phyloP scores from a whole-genome alignment of 495 filamentous ascomycete species.

The Aspergillus kassunensis region DNA sequence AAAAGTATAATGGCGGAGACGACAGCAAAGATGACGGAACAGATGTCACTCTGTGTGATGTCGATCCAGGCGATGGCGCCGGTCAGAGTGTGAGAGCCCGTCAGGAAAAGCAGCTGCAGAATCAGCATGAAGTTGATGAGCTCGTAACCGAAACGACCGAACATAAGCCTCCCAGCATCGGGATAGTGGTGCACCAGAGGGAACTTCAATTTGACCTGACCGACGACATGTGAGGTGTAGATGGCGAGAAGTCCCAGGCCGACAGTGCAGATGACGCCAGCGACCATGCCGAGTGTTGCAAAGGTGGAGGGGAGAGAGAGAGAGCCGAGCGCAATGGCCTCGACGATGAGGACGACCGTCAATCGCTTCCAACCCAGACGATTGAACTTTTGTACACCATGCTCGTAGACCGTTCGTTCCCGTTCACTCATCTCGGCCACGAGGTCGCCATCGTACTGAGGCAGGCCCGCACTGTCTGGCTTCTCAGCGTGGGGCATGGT shows the following conservation, averaged over 20 bases:
- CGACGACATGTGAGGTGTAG: constrained; percentile 67
- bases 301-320: constrained; percentile 56
- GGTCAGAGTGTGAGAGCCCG: constrained; percentile 65
- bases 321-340: constrained; percentile 59
- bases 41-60: constrained; percentile 56
- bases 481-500: constrained; percentile 12
- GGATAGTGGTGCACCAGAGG: constrained; percentile 62
- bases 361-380: constrained; percentile 37
- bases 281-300: constrained; percentile 59
- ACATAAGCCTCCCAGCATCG: constrained; percentile 59
- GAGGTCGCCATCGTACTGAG: constrained; percentile 24
- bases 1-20: constrained; percentile 59
- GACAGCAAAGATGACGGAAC: constrained; percentile 59
- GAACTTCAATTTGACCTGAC: constrained; percentile 63
- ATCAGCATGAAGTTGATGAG: constrained; percentile 57
- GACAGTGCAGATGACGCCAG: constrained; percentile 48
- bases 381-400: constrained; percentile 28
- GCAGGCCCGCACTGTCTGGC: constrained; percentile 8
- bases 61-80: constrained; percentile 65
- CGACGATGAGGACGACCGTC: constrained; percentile 52
- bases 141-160: constrained; percentile 56
- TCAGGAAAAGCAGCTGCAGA: constrained; percentile 62
- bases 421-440: constrained; percentile 26
- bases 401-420: constrained; percentile 23
- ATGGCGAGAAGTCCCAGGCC: constrained; percentile 58